Conservation (phyloP, 2,329 filamentous ascomycete genomes). For the Atkinsonella texensis region DNA sequence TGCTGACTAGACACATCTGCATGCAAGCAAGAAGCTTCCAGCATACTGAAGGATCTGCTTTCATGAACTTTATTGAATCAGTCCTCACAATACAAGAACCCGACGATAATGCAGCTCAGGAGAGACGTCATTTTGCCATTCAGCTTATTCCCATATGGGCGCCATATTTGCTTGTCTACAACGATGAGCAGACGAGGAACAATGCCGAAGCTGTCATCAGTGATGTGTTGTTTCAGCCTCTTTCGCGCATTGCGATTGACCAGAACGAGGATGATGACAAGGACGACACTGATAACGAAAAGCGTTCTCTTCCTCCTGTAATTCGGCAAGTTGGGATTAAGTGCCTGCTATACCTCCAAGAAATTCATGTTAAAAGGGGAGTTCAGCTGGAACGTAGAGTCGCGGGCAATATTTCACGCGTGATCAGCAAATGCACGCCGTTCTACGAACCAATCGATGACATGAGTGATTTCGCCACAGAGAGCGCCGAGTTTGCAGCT, state of each 20-base stretch:
- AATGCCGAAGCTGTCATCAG: slow-evolving; percentile 32
- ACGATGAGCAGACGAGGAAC: slow-evolving; percentile 28
- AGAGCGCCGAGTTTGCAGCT: slow-evolving; percentile 14
- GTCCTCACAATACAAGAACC: slow-evolving; percentile 18
- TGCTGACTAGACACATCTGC: slow-evolving; percentile 31
- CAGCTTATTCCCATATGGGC: slow-evolving; percentile 32
- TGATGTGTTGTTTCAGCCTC: slow-evolving; percentile 28
- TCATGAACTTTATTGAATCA: slow-evolving; percentile 31
- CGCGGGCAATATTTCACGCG: slow-evolving; percentile 28
- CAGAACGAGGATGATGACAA: background rate
- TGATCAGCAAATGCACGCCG: slow-evolving; percentile 29
- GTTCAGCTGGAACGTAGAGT: slow-evolving; percentile 30
- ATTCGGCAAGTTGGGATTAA: slow-evolving; percentile 29
- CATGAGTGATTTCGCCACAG: slow-evolving; percentile 17
- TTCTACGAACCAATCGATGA: slow-evolving; percentile 26
- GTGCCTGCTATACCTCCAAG: slow-evolving; percentile 34
- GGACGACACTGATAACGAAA: background rate
- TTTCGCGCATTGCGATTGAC: slow-evolving; percentile 6
- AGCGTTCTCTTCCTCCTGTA: slow-evolving; percentile 13
- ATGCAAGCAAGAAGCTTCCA: slow-evolving; percentile 32
- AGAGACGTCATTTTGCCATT: slow-evolving; percentile 13
- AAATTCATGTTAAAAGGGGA: slow-evolving; percentile 31
- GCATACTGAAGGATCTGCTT: slow-evolving; percentile 35
- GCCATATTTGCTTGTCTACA: slow-evolving; percentile 36
- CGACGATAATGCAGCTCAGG: slow-evolving; percentile 13